Base-by-base conservation (phyloP, 2,329 filamentous ascomycete genomes). In the Cladophialophora carrionii region DNA sequence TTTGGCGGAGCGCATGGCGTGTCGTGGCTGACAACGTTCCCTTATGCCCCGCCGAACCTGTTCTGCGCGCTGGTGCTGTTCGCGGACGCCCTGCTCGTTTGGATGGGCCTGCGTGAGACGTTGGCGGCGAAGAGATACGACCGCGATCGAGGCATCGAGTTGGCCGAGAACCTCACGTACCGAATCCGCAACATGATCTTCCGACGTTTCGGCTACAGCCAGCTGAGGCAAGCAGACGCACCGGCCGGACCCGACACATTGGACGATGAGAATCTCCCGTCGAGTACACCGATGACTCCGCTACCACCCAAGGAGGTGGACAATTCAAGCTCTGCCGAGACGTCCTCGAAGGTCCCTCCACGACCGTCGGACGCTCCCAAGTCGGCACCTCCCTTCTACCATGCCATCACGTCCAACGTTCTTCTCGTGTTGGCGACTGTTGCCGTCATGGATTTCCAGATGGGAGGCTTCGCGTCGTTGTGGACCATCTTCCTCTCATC, bases 401-500 rank as follows among this genome's bases (percentile, higher is more conserved):
- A 78, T 26, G 83, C 85, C 54, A 84, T 83, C 81, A 85, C 83
- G 1, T 76, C 80, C 59, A 85, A 85, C 66, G 83, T 85, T 10
- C 72, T 85, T 65, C 83, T 79, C 74, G 84, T 82, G 2, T 76
- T 91, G 6, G 73, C 89, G 60, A 86, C 86, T 29, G 86, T 88
- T 70, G 87, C 87, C 7, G 85, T 91, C 68, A 88, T 90, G 75
- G 88, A 90, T 73, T 89, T 91, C 72, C 89, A 91, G 76, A 83
- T 92, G 76, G 78, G 78, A 67, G 89, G 89, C 31, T 92, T 92
- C 79, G 88, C 90, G 74, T 87, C 88, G 20, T 83, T 92, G 24
- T 92, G 89, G 88, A 87, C 90, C 57, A 84, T 91, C 54, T 92
- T 92, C 78, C 83, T 92, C 52, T 91, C 90, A 0, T 90, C 89